Percentiles rank a stretch among this genome's conserved stretches.
Evolutionary conservation across 2,329 filamentous ascomycete species (phyloP).

Genomic region (Trichoderma oligosporum): DNA sequence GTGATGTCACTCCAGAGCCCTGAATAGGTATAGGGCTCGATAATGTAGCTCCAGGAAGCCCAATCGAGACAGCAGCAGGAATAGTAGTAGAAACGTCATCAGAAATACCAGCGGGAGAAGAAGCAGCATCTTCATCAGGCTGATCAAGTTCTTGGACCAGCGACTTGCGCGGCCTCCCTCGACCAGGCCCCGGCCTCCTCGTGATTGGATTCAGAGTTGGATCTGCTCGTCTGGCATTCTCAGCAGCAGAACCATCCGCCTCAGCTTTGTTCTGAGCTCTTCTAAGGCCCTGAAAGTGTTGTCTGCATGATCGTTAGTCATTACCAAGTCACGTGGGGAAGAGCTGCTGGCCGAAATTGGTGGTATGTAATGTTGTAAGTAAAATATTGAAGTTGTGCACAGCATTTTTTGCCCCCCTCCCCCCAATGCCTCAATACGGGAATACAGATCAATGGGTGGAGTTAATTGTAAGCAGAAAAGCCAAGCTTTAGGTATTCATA

Average conservation of each 20-base stretch:
- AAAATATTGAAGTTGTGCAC: no score
- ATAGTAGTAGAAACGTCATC: constrained; percentile 2
- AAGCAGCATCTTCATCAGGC: background rate
- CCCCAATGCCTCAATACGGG: no score
- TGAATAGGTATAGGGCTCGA: constrained; percentile 2
- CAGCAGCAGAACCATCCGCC: constrained; percentile 32
- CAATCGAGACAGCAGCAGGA: background rate
- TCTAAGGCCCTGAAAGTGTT: constrained; percentile 59
- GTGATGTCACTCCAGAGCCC: constrained; percentile 1
- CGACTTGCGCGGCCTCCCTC: constrained; percentile 50
- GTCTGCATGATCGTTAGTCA: constrained; percentile 37
- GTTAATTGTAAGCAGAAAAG: background rate
- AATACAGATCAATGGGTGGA: background rate
- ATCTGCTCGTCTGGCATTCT: constrained; percentile 42
- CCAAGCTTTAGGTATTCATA: no score
- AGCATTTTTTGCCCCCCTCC: no score
- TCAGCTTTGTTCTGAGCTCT: constrained; percentile 54
- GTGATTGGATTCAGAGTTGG: constrained; percentile 57
- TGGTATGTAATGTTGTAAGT: background rate
- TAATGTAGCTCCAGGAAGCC: background rate
- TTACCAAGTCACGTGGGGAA: background rate
- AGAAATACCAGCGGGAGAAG: constrained; percentile 1
- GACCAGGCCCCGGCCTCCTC: constrained; percentile 55
- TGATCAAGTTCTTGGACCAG: constrained; percentile 17
- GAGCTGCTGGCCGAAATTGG: background rate